Conservation (phyloP, 441 rosid species). For the Aleurites moluccanus region DNA sequence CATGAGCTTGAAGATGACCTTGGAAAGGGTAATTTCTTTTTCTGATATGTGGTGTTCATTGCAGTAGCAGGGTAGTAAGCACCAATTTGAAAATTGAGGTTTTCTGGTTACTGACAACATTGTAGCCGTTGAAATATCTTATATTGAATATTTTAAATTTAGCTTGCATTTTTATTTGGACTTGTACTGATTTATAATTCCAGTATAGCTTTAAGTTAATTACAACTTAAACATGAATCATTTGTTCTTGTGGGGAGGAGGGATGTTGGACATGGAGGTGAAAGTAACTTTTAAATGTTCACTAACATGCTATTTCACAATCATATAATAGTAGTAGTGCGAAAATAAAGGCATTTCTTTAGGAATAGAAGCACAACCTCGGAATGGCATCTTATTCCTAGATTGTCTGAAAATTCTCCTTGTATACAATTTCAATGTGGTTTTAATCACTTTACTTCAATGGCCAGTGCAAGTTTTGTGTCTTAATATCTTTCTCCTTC, state of each 20-base stretch:
- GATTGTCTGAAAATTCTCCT: not conserved
- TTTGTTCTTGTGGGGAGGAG: not conserved
- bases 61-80: not conserved
- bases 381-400: not conserved
- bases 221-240: not conserved
- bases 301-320: not conserved
- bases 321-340: not conserved
- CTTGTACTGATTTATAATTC: not conserved
- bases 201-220: not conserved
- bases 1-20: slow-evolving; percentile 98
- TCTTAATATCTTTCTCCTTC: slow-evolving; percentile 14
- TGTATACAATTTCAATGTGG: not conserved
- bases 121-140: not conserved
- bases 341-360: not conserved
- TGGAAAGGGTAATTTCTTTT: slow-evolving; percentile 65
- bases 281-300: not conserved
- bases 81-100: not conserved
- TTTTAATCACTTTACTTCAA: not conserved
- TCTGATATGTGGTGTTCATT: not conserved
- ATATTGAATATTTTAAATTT: not conserved
- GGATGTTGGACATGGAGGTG: not conserved
- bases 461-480: not conserved
- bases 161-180: not conserved
- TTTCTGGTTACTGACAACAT: not conserved
- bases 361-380: not conserved